Base-by-base conservation (phyloP, 1,139 yeast genomes). In the Wickerhamomyces sp. region DNA sequence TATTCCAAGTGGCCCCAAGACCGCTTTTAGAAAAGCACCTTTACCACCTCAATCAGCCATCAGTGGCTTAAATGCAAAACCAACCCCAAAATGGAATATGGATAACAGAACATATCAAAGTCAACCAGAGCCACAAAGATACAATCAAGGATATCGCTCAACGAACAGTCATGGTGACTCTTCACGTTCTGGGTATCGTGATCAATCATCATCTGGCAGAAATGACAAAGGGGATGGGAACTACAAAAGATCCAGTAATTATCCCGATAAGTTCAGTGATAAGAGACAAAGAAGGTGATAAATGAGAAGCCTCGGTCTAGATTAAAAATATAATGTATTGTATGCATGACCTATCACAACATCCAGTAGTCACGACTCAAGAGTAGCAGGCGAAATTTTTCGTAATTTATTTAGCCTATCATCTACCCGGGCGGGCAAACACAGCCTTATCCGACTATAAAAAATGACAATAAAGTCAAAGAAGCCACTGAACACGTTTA, bases 11-110 rank as follows among this genome's bases (percentile, higher is more conserved):
- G 33, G 10, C 10, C 36, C 45, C 23, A 37, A 10, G 15, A 33
- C 26, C 11, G 13, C 40, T 8, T 7, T 18, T 3, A 33, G 29
- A 18, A 40, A 37, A 29, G 30, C 23, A 27, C 42, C 46, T 31
- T n/a, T 44, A 10, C 46, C 46, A 15, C 42, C 46, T 29, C 46
- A 44, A 37, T 34, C 36, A 2, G 27, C 37, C 8, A 6, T 40
- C 6, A n/a, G 34, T 1, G 44, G 44, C 2, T 40, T 15, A 10
- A 3, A 15, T 4, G 36, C 27, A 23, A 27, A 23, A 15, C 43
- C 37, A 14, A n/a, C 34, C 7, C 11, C 39, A 4, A 39, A 35
- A 42, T 38, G 42, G 45, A 36, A 39, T 7, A 11, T 9, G n/a
- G 40, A 37, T 23, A 30, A 10, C 14, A 35, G 43, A 36, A 33